phyloP scores from a whole-genome alignment of 371 early-diverging fungal genomes.

The Phascolomyces articulosus region DNA sequence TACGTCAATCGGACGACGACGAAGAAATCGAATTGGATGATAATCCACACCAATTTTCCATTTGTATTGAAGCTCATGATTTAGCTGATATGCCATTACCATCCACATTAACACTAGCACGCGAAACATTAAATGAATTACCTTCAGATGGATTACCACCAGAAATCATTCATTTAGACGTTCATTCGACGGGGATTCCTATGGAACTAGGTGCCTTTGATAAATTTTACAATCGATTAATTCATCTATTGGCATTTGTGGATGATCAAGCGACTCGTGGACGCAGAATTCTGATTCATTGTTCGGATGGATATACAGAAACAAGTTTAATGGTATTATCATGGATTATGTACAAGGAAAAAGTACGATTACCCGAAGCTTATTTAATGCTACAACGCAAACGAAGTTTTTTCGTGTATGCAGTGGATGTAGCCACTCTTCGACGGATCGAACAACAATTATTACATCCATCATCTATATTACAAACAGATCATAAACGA shows the following conservation, averaged over 20 bases:
- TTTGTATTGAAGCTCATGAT: conserved; percentile 66
- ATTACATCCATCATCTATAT: neutral
- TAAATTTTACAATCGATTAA: conserved; percentile 25
- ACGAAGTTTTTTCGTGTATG: conserved; percentile 68
- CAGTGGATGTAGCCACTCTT: conserved; percentile 52
- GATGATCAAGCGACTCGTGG: conserved; percentile 33
- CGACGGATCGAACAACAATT: conserved; percentile 30
- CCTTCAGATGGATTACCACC: conserved; percentile 22
- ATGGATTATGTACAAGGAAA: conserved; percentile 59
- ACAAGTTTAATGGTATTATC: conserved; percentile 52
- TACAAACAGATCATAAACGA: conserved; percentile 18
- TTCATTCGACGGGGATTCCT: conserved; percentile 33
- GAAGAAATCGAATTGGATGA: conserved; percentile 16
- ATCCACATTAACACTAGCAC: conserved; percentile 43
- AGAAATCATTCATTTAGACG: conserved; percentile 63
- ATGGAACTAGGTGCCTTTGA: conserved; percentile 26
- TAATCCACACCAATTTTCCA: conserved; percentile 55
- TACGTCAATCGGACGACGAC: conserved; percentile 15
- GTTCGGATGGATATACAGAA: conserved; percentile 69
- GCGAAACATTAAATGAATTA: conserved; percentile 40
- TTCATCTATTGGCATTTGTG: conserved; percentile 43
- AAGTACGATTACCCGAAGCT: conserved; percentile 56
- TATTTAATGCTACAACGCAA: conserved; percentile 58
- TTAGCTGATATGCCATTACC: conserved; percentile 57
- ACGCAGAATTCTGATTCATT: conserved; percentile 58